Evolutionary conservation across 768 basidiomycete genomes (phyloP), one percentile per base, ranked within the genome.

Genomic region (Leucosporidium yakuticum): DNA sequence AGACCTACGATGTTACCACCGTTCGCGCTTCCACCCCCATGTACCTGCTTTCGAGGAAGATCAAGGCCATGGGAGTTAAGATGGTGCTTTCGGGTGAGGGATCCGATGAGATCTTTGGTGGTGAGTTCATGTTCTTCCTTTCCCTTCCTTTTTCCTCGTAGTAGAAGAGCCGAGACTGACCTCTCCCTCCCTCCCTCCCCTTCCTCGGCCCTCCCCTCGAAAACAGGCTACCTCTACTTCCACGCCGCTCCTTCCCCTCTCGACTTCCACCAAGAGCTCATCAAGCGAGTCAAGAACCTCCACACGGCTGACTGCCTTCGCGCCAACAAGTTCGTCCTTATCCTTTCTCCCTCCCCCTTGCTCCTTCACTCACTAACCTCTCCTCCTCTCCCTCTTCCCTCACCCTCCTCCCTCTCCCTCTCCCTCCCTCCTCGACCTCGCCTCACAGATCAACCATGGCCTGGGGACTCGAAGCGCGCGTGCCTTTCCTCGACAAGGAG

Each of bases 11-110:
- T 78, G 96, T 99, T 65, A 99, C 96, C 34, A 99, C 96, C 49
- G 91, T 97, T 59, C 88, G 96, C 58, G 96, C 96, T 14, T 91
- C 89, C 75, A 97, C 94, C 6, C 96, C 96, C 4, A 99, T 99
- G 96, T 98, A 98, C 80, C 86, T 99, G 34, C 85, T 99, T 68
- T 91, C 89, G 77, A 85, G 96, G 59, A 98, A 99, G 81, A 94
- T 99, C 82, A 99, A 98, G 81, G 95, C 96, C 6, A 97, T 92
- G 90, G 96, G 96, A 66, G 96, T 99, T 62, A 99, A 99, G 82
- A 99, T 99, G 96, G 96, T 99, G 21, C 83, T 98, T 47, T 91
- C 89, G 71, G 96, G 96, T 23, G 96, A 99, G 80, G 96, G 96
- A 49, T 91, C 90, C 70, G 96, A 99, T 75, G 96, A 99, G 80